Evolutionary conservation across 495 filamentous ascomycete species (phyloP).

Genomic region (Aspergillus kassunensis): DNA sequence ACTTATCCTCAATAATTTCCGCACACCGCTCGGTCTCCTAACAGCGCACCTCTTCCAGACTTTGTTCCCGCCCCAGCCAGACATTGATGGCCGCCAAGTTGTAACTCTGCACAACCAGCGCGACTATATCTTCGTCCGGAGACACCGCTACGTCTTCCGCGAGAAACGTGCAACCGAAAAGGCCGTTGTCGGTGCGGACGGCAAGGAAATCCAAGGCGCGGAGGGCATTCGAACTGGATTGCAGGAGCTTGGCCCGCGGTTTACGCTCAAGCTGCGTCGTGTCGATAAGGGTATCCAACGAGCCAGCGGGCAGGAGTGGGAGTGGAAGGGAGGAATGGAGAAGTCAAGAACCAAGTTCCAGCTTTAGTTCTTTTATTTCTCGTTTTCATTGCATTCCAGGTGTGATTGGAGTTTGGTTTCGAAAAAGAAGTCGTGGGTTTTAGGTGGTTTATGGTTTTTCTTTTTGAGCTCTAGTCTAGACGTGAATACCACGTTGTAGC

Average conservation of each 20-base stretch:
- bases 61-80: slow-evolving; percentile 77
- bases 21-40: slow-evolving; percentile 86
- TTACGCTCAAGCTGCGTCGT: slow-evolving; percentile 84
- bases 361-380: slow-evolving; percentile 47
- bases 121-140: slow-evolving; percentile 89
- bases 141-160: slow-evolving; percentile 89
- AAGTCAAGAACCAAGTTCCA: slow-evolving; percentile 91
- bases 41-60: slow-evolving; percentile 80
- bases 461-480: not conserved
- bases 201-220: slow-evolving; percentile 78
- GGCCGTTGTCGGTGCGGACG: slow-evolving; percentile 75
- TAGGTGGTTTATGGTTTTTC: not conserved
- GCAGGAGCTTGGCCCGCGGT: slow-evolving; percentile 80
- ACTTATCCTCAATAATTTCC: slow-evolving; percentile 91
- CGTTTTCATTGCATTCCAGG: slow-evolving; percentile 6
- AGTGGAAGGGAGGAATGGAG: slow-evolving; percentile 92
- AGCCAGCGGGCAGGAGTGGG: slow-evolving; percentile 81
- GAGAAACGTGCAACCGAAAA: slow-evolving; percentile 84
- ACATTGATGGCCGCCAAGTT: slow-evolving; percentile 79
- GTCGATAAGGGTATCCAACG: slow-evolving; percentile 87
- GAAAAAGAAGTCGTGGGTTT: not conserved
- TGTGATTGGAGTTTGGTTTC: slow-evolving; percentile 6
- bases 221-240: slow-evolving; percentile 78
- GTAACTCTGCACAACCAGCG: slow-evolving; percentile 93
- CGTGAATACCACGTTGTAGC: slow-evolving; percentile 3